A percentile compares a stretch with the other conserved stretches of the same genome.
Conservation (phyloP, 345 rosid species). For the Syzygium aqueum region DNA sequence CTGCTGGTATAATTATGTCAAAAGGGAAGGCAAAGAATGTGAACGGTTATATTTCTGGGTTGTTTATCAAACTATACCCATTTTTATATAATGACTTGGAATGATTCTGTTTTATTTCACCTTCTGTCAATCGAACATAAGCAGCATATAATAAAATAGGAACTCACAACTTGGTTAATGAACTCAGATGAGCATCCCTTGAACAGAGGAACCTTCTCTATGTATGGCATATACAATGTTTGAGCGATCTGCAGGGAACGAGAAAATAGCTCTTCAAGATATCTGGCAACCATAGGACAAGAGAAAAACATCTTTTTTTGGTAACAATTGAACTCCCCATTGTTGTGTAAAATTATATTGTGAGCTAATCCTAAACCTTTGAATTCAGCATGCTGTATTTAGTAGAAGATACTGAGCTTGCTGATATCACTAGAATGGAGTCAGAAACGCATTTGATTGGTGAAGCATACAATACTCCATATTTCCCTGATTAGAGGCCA, state of each 20-base stretch:
- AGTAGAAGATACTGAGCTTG: not conserved
- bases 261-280: not conserved
- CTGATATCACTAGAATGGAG: not conserved
- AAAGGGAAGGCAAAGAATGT: not conserved
- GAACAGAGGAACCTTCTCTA: conserved; percentile 53
- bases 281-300: not conserved
- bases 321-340: not conserved
- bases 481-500: not conserved
- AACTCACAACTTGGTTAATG: conserved; percentile 77
- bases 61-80: not conserved
- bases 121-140: not conserved
- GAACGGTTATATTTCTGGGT: not conserved
- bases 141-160: not conserved
- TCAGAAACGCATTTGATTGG: not conserved
- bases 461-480: not conserved
- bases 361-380: not conserved
- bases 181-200: conserved; percentile 77
- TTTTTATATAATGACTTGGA: not conserved
- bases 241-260: conserved; percentile 54
- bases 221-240: conserved; percentile 45
- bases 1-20: not conserved
- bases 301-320: not conserved
- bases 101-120: not conserved
- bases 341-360: not conserved
- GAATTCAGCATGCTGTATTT: not conserved